Base-by-base conservation (phyloP, 225 moss, liverwort and hornwort genomes). In the Takakia lepidozioides region DNA sequence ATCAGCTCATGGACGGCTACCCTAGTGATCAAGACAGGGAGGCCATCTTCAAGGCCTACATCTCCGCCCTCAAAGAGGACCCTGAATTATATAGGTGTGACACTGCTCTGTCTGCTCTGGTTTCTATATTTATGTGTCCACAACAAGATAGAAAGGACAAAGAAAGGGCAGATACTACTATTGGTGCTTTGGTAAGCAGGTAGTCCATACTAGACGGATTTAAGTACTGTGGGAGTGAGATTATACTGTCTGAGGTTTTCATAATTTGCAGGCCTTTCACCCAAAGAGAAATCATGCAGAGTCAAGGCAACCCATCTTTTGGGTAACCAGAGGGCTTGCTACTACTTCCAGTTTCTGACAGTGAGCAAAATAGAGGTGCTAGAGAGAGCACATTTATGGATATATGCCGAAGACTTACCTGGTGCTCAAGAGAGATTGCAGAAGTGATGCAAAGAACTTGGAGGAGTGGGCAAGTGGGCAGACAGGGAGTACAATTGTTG, bases 1-100 rank as follows among this genome's bases (percentile, higher is more conserved):
- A 95, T 55, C 90, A 95, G 71, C 75, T 90, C 51, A 90, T 95
- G 70, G 90, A 95, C 36, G 95, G 95, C 11, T 95, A 82, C 52
- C 90, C 95, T 0, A 84, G 29, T 37, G 59, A 26, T 2, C 27
- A 75, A n/a, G 87, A 95, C 55, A 65, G 79, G 4, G 95, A 90
- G 27, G 56, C 76, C 10, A 95, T 90, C 38, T 95, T 90, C 60
- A 78, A 71, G 70, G 84, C 95, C 49, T 95, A 95, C 70, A 52
- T 95, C 48, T 10, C 72, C 42, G 60, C 90, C 19, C 70, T 95
- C 48, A 83, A 82, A 16, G 95, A 95, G 69, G 90, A 90, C 49
- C 80, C 76, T 38, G 84, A 82, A 13, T 53, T 55, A 48, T 95
- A 90, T 72, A 91, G 86, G 91, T 73, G 36, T 36, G 40, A 11